Percentiles rank a stretch among this genome's conserved stretches.
phyloP scores from a whole-genome alignment of 1,284 basidiomycete genomes.

The Mycena sp. region DNA sequence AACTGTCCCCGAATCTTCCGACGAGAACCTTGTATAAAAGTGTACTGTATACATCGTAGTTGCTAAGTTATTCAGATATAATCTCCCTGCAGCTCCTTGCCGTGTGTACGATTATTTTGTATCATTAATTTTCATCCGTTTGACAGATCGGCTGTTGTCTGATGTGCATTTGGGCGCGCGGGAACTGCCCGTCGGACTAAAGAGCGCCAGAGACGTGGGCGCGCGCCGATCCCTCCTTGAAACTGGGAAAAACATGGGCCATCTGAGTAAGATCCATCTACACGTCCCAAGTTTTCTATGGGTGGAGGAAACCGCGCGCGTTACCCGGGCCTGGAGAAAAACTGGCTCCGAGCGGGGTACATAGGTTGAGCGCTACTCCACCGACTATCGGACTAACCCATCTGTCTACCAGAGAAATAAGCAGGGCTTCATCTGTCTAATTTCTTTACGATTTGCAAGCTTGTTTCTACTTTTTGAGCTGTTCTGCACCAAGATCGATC shows the following conservation, averaged over 20 bases:
- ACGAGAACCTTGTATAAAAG: slow-evolving; percentile 28
- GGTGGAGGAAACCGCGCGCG: too few species aligned
- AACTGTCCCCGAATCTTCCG: slow-evolving; percentile 26
- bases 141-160: neutral
- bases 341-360: too few species aligned
- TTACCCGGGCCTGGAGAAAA: too few species aligned
- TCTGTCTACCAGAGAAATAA: too few species aligned
- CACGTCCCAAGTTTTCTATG: too few species aligned
- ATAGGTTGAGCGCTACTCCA: too few species aligned
- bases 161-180: neutral
- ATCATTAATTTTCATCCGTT: slow-evolving; percentile 12
- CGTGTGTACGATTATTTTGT: slow-evolving; percentile 4
- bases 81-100: neutral
- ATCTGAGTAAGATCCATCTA: neutral
- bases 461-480: too few species aligned
- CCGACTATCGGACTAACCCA: too few species aligned
- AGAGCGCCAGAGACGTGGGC: neutral
- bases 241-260: neutral
- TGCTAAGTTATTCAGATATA: slow-evolving; percentile 29
- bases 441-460: too few species aligned
- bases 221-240: neutral
- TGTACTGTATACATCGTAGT: slow-evolving; percentile 5
- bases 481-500: too few species aligned
- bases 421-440: too few species aligned
- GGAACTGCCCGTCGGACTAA: neutral